Evolutionary conservation across 352 stramenopile species (phyloP), one percentile per base, ranked within the genome.

Genomic region (Phytopythium vexans): DNA sequence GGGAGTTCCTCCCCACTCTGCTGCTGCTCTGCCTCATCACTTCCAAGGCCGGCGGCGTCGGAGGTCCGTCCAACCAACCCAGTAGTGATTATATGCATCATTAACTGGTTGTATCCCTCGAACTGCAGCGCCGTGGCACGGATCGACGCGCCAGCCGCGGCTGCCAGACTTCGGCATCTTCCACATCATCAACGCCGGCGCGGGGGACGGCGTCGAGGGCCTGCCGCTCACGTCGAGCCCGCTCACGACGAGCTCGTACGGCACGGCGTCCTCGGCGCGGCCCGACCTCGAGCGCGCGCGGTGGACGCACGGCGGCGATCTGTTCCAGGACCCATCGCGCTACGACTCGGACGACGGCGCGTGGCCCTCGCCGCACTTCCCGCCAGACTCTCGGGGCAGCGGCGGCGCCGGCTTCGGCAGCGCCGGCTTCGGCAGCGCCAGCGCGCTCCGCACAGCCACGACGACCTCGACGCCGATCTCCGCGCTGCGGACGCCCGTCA

Each of bases 141-240:
- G 68, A 12, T 62, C 77, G 15, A 60, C 77, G 3, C 70, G 72
- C 3, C 68, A 75, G 32, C 61, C 67, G 14, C 89, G 89, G 52
- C 60, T 94, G 35, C 84, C 84, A 6, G 82, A 94, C 65, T 94
- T 86, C 56, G 82, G 84, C 32, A 82, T 94, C 62, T 94, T 94
- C 53, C 82, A 94, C 64, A 87, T 94, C 49, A 94, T 94, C 50
- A 92, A 91, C 59, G 68, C 70, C 14, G 69, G 72, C 31, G 66
- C 64, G 21, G 63, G 63, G 54, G 69, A 72, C 41, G 46, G 51
- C 10, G 54, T 44, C 39, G 52, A 72, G 27, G 43, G 49, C 7
- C 49, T 54, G 21, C 79, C 85, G 48, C 63, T 91, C n/a, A 52
- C 86, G 8, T 81, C 77, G 43, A 94, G 81, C 39, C 79, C 83